These are phyloP conservation scores for Globisporangium nodosum DNA, from an alignment of 352 stramenopile genomes.

Conservation along the genomic window DNA sequence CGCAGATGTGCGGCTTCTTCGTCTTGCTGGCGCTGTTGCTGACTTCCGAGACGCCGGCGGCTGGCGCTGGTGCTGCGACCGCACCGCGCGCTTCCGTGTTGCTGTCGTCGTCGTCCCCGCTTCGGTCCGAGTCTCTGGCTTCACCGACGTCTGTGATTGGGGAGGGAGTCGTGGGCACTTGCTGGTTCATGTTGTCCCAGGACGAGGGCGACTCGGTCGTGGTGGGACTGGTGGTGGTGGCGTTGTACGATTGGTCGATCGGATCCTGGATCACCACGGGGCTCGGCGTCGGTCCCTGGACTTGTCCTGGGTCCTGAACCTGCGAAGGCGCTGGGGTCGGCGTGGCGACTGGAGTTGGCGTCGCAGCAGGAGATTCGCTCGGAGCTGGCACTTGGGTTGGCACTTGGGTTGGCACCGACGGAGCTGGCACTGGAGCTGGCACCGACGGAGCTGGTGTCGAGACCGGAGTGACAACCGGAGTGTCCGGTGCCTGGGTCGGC, in stretches of 20 bases:
- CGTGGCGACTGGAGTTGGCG: background rate
- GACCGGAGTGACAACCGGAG: conserved; percentile 1
- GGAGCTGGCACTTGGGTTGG: background rate
- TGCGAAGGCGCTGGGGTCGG: background rate
- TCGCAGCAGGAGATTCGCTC: background rate
- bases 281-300: background rate
- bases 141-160: background rate
- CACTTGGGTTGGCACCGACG: conserved; percentile 1
- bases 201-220: background rate
- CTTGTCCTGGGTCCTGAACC: background rate
- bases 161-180: background rate
- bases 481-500: background rate
- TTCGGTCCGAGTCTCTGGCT: background rate
- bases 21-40: background rate
- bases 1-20: conserved; percentile 7
- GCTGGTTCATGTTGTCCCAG: conserved; percentile 15
- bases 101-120: background rate
- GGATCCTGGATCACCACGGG: conserved; percentile 1
- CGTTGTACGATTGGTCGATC: background rate
- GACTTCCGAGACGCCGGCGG: background rate
- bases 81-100: background rate
- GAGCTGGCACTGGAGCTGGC: background rate
- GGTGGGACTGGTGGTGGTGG: background rate
- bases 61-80: too few relatives aligned
- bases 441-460: background rate